Evolutionary conservation across 1,139 yeast genomes (phyloP), one percentile per base, ranked within the genome.

Genomic region (Hemisphaericaspora xylofermentans): DNA sequence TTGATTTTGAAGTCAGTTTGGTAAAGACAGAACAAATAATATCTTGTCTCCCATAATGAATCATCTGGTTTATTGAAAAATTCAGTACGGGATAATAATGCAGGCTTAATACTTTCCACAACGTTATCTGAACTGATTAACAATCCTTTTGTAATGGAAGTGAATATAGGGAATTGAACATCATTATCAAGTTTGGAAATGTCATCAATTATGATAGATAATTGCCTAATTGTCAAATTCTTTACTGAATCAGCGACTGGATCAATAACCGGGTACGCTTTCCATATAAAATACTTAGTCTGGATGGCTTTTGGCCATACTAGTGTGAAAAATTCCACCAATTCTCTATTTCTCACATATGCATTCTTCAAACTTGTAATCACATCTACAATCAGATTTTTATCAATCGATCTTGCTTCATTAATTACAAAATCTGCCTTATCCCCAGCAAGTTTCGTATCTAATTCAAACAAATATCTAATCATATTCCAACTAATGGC

Each of bases 281-380:
- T 49, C 64, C 76, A 66, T 32, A 55, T 42, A 3, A 42, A 36
- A 17, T 55, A 49, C 4, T 49, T 43, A 3, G 53, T 24, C 13
- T 24, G 39, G 10, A 72, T 60, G 4, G 71, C 63, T 2, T 51
- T 40, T 12, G 64, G 60, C 84, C 86, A 82, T 12, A 69, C 56
- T 0, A 51, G 45, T 3, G 62, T 57, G 38, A 80, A 65, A 48
- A 84, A 84, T 4, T 61, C 58, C 8, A 61, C 61, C 33, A 80
- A 64, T 41, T 83, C 88, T 64, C 94, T 76, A 6, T 83, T 83
- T 49, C 68, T 74, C 4, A 71, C 64, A 52, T 72, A 76, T 9
- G 84, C 75, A 8, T 64, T 60, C 3, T 80, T 59, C 13, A 82
- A 48, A 19, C 66, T 63, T 2, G 57, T 52, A 37, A 74, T 71